Conservation (phyloP, 345 rosid genomes). For the Lepidium sativum region DNA sequence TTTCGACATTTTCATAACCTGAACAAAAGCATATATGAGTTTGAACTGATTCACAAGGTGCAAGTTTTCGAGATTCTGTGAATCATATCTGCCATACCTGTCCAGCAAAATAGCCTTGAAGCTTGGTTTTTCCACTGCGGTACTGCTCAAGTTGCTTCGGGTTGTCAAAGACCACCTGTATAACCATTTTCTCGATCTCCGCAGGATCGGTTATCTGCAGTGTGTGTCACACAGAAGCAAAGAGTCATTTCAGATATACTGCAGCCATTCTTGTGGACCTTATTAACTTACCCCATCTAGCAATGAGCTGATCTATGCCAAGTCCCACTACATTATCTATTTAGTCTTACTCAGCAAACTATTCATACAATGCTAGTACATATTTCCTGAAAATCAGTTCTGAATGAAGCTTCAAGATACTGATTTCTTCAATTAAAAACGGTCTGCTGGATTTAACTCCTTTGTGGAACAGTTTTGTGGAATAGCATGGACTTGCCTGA, state of each 20-base stretch:
- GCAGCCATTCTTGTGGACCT: background rate
- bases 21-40: conserved; percentile 12
- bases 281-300: background rate
- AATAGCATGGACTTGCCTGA: conserved; percentile 56
- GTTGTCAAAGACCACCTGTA: conserved; percentile 59
- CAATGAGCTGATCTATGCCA: background rate
- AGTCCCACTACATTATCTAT: background rate
- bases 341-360: background rate
- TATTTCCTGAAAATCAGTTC: background rate
- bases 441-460: background rate
- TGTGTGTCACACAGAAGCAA: conserved; percentile 3
- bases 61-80: background rate
- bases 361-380: background rate
- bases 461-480: background rate
- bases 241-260: background rate
- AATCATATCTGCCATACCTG: conserved; percentile 40
- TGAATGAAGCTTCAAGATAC: background rate
- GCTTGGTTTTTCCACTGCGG: conserved; percentile 76
- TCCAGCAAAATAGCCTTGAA: conserved; percentile 88
- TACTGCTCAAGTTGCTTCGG: conserved; percentile 87
- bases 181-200: conserved; percentile 76
- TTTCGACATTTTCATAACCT: conserved; percentile 89
- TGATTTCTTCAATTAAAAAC: background rate
- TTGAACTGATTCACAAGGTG: background rate
- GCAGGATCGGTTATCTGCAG: conserved; percentile 66